phyloP scores from a whole-genome alignment of 1,139 yeast genomes.

The Saccharomycopsis crataegensis region DNA sequence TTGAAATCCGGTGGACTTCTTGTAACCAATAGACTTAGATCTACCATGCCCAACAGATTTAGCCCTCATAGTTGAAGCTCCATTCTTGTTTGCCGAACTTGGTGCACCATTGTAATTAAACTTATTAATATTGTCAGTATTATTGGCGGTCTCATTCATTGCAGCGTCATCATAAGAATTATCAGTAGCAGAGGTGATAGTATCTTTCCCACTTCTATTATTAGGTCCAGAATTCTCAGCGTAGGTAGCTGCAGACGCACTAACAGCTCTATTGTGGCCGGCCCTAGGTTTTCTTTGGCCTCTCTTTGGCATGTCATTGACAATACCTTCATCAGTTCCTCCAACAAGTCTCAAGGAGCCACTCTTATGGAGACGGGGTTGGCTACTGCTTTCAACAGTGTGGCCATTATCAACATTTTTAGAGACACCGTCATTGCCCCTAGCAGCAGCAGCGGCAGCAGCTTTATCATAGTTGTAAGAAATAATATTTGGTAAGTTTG shows the following conservation, averaged over 20 bases:
- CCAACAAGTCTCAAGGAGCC: constrained; percentile 12
- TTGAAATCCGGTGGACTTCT: constrained; percentile 17
- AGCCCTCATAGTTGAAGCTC: constrained; percentile 56
- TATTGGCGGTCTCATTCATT: constrained; percentile 9
- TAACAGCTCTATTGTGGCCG: constrained; percentile 19
- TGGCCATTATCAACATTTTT: too few species aligned
- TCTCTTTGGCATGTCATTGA: constrained; percentile 6
- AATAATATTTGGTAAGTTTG: constrained; percentile 16
- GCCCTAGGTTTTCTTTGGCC: constrained; percentile 9
- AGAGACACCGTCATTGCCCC: not conserved
- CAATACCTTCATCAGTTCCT: constrained; percentile 2
- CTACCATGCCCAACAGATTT: constrained; percentile 80
- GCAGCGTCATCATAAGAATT: not conserved
- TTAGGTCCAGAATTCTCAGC: not conserved
- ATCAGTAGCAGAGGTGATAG: not conserved
- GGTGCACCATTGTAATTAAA: constrained; percentile 19
- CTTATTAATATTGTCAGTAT: constrained; percentile 10
- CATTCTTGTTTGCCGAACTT: constrained; percentile 9
- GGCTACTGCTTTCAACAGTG: not conserved
- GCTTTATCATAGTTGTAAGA: constrained; percentile 6
- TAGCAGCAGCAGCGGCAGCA: not conserved
- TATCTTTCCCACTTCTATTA: not conserved
- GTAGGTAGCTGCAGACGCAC: constrained; percentile 20
- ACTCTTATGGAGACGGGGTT: constrained; percentile 12
- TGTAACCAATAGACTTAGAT: constrained; percentile 42